phyloP scores from a whole-genome alignment of 352 stramenopile genomes.

The Pythium scleroteichum region DNA sequence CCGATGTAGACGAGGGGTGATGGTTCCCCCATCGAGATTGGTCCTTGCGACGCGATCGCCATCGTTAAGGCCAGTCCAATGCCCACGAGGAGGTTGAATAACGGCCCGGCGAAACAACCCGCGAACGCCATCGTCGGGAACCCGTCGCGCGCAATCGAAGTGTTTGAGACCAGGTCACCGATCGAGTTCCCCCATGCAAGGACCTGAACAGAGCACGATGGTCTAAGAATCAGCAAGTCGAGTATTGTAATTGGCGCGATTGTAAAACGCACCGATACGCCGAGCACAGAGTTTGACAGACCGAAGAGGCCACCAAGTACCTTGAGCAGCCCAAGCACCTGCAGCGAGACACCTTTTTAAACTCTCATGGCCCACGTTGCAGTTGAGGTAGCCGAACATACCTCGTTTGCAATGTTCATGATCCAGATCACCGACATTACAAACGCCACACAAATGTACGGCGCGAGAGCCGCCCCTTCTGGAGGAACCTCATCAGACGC shows the following conservation, averaged over 20 bases:
- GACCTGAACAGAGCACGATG: conserved; percentile 35
- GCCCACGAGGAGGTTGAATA: conserved; percentile 80
- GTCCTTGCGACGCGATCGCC: conserved; percentile 51
- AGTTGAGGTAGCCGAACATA: no score
- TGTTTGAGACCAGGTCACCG: conserved; percentile 77
- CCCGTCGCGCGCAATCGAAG: conserved; percentile 72
- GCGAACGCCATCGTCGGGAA: conserved; percentile 85
- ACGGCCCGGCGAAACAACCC: conserved; percentile 78
- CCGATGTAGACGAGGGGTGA: conserved; percentile 66
- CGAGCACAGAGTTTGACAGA: conserved; percentile 75
- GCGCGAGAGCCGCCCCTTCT: conserved; percentile 43
- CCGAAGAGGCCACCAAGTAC: conserved; percentile 71
- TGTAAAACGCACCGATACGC: conserved; percentile 54
- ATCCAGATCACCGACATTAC: conserved; percentile 88
- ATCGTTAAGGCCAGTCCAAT: conserved; percentile 70
- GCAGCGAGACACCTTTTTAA: not conserved
- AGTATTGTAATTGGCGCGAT: no score
- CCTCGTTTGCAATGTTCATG: conserved; percentile 84
- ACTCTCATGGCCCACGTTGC: not conserved
- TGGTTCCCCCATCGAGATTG: conserved; percentile 52
- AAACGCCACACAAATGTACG: conserved; percentile 74
- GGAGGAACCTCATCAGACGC: conserved; percentile 32
- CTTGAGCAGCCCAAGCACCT: conserved; percentile 70
- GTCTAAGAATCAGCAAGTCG: no score
- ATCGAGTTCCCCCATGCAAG: conserved; percentile 83